Conservation (phyloP, 345 rosid genomes). For the Melaleuca alternifolia region DNA sequence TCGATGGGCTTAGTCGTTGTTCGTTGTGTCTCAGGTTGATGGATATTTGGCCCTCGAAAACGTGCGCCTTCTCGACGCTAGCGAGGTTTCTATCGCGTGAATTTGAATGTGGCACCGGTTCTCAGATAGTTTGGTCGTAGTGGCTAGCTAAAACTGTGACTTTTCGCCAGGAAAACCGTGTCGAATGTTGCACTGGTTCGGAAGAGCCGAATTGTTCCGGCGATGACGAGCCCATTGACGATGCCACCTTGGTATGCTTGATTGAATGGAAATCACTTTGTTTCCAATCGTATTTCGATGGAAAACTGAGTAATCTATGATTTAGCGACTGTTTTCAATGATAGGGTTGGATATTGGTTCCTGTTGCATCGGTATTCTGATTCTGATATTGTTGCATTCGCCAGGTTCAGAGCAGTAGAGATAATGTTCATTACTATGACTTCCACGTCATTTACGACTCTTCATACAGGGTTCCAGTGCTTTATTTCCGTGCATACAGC, state of each 20-base stretch:
- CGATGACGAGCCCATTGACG: constrained; percentile 30
- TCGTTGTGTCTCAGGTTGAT: constrained; percentile 18
- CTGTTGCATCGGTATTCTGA: neutral
- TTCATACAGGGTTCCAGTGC: constrained; percentile 65
- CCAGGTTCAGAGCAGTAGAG: constrained; percentile 33
- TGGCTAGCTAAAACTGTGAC: neutral
- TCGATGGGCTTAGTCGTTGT: neutral
- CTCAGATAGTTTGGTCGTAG: neutral
- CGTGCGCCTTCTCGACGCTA: constrained; percentile 19
- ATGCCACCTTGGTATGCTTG: constrained; percentile 48
- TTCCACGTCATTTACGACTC: constrained; percentile 67
- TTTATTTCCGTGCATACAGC: constrained; percentile 58
- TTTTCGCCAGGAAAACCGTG: neutral
- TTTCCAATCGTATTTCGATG: neutral
- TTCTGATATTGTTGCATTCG: neutral
- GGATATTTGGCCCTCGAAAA: constrained; percentile 64
- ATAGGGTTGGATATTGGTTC: neutral
- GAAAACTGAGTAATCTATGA: neutral
- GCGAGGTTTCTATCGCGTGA: constrained; percentile 19
- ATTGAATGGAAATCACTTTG: neutral
- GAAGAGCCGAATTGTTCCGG: constrained; percentile 17
- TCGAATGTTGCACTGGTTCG: neutral
- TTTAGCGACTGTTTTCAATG: neutral
- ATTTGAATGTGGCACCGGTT: neutral
- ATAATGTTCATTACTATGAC: constrained; percentile 54